These are phyloP conservation scores for Dothideomycetes sp. DNA, from an alignment of 2,329 filamentous ascomycete species.

Conservation along the genomic window DNA sequence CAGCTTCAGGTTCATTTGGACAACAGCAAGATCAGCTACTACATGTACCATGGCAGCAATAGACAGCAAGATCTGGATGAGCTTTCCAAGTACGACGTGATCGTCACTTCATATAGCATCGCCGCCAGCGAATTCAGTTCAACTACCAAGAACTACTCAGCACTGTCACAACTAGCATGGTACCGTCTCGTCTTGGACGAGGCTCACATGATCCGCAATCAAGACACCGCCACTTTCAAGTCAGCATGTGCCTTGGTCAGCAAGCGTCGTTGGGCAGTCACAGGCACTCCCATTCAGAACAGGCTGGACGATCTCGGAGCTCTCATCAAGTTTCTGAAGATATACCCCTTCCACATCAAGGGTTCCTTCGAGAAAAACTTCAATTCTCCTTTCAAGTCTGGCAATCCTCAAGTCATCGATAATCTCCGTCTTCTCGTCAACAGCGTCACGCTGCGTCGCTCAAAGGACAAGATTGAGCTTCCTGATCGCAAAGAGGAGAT, in stretches of 20 bases:
- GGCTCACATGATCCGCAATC: constrained; percentile 87
- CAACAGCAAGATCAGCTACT: constrained; percentile 55
- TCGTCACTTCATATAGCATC: constrained; percentile 89
- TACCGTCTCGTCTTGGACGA: constrained; percentile 92
- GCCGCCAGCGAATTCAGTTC: constrained; percentile 58
- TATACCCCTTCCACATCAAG: constrained; percentile 76
- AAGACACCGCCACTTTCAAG: constrained; percentile 70
- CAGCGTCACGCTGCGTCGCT: constrained; percentile 82
- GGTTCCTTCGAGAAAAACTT: constrained; percentile 71
- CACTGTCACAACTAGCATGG: constrained; percentile 74
- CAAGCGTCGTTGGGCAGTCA: constrained; percentile 88
- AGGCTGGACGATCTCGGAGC: constrained; percentile 82
- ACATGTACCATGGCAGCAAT: constrained; percentile 78
- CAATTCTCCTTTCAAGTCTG: constrained; percentile 75
- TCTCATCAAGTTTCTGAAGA: constrained; percentile 71
- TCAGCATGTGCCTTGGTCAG: constrained; percentile 73
- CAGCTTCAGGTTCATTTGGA: constrained; percentile 78
- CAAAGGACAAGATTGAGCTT: constrained; percentile 85
- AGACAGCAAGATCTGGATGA: constrained; percentile 60
- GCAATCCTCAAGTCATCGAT: constrained; percentile 71
- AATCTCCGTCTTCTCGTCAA: constrained; percentile 85
- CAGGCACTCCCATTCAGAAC: constrained; percentile 92
- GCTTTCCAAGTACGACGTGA: constrained; percentile 66
- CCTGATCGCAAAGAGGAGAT: constrained; percentile 65
- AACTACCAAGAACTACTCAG: constrained; percentile 39